Base-by-base conservation (phyloP, 257 asterid genomes). In the Plectranthus barbatus region DNA sequence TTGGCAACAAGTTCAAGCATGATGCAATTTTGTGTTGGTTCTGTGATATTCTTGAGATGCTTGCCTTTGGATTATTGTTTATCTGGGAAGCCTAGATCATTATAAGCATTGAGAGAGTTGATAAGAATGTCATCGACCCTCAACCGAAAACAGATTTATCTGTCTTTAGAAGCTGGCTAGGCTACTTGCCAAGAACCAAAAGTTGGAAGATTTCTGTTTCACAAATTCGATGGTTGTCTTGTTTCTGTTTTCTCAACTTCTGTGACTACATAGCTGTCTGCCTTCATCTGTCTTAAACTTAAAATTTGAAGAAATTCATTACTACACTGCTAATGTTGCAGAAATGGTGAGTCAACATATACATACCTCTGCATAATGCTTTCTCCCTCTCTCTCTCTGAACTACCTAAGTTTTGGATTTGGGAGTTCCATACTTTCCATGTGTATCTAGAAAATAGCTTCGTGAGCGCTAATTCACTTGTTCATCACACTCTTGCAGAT, bases 401-500 rank as follows among this genome's bases (percentile, higher is more conserved):
- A 1, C 31, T 26, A 26, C 3, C 31, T 26, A 26, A 1, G 2
- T 1, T 26, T 26, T 26, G 31, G 31, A 1, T 26, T 2, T 1
- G 5, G 31, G 31, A 26, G 31, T n/a, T n/a, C n/a, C n/a, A n/a
- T n/a, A n/a, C n/a, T n/a, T n/a, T n/a, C n/a, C n/a, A n/a, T n/a
- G n/a, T n/a, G n/a, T n/a, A n/a, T n/a, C n/a, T n/a, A n/a, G n/a
- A n/a, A 5, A 26, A 26, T 26, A 26, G 31, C 31, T 1, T 26
- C 31, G 15, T 13, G n/a, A 26, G 31, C 31, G 48, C 62, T 62
- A 40, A 64, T 36, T 61, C 47, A n/a, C 59, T 34, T 15, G 29
- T 19, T 13, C 34, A 48, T 49, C 34, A 13, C 34, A 13, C 42
- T 21, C 44, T 40, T 77, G 73, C 95, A 91, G 96, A 60, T 91